Percentiles rank a stretch among this genome's conserved stretches.
These are phyloP conservation scores for Lentinus brumalis DNA, from an alignment of 768 basidiomycete species.

Conservation along the genomic window DNA sequence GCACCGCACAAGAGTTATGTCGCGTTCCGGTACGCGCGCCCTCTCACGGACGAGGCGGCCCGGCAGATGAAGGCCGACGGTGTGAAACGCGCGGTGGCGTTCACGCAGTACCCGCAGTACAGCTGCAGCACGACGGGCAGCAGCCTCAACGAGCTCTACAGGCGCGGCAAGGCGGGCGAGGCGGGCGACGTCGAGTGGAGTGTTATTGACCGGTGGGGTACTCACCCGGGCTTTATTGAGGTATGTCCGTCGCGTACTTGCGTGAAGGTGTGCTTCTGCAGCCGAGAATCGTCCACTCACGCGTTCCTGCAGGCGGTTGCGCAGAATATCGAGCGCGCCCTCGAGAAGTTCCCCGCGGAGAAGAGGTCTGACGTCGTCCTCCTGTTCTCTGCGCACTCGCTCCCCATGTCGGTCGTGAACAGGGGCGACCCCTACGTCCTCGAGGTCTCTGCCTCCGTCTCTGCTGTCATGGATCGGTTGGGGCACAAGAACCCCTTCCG, in stretches of 20 bases:
- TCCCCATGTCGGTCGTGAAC: constrained; percentile 98
- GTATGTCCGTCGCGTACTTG: constrained; percentile 46
- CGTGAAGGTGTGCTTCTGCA: background rate
- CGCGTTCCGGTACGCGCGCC: constrained; percentile 92
- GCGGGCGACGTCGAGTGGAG: constrained; percentile 85
- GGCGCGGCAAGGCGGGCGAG: constrained; percentile 62
- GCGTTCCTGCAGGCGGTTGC: constrained; percentile 71
- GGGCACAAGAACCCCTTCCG: constrained; percentile 84
- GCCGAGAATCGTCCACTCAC: background rate
- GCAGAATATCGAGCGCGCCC: constrained; percentile 81
- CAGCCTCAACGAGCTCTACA: constrained; percentile 90
- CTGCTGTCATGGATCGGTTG: constrained; percentile 89
- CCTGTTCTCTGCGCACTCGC: constrained; percentile 95
- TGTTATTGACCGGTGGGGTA: constrained; percentile 98
- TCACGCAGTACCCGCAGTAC: constrained; percentile 99
- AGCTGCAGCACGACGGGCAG: constrained; percentile 98
- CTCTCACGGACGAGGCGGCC: constrained; percentile 82
- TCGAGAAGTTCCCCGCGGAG: constrained; percentile 75
- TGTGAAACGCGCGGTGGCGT: constrained; percentile 89
- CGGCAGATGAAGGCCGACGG: constrained; percentile 87
- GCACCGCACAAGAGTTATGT: constrained; percentile 97
- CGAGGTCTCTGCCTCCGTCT: constrained; percentile 93
- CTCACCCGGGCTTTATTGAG: constrained; percentile 92
- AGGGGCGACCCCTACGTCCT: constrained; percentile 97
- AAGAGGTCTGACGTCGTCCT: constrained; percentile 76